Conservation (phyloP, 352 stramenopile species). For the Pythium periplocum region DNA sequence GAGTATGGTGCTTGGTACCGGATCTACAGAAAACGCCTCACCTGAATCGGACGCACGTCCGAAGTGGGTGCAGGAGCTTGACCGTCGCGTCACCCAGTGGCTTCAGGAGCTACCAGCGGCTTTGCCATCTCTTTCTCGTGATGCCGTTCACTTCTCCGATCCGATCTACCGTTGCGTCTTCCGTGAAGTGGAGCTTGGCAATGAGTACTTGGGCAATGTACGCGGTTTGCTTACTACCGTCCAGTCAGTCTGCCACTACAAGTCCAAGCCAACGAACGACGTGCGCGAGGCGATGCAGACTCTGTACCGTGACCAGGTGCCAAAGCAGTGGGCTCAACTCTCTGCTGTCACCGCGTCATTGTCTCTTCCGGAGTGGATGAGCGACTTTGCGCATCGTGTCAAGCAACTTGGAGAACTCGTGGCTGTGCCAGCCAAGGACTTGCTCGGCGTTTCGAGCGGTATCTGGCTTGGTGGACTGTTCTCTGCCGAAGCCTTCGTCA, state of each 20-base stretch:
- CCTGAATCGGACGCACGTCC: constrained; percentile 38
- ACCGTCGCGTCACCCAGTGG: constrained; percentile 59
- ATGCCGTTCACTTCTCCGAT: constrained; percentile 65
- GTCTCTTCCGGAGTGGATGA: constrained; percentile 76
- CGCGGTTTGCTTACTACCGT: constrained; percentile 63
- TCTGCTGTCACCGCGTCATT: constrained; percentile 57
- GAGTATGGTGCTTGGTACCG: constrained; percentile 49
- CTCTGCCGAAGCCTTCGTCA: constrained; percentile 91
- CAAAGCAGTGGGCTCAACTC: constrained; percentile 44
- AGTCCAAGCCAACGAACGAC: constrained; percentile 85
- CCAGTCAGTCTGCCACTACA: constrained; percentile 74
- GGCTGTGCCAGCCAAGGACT: constrained; percentile 31
- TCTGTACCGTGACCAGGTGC: constrained; percentile 67
- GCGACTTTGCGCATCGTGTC: constrained; percentile 73
- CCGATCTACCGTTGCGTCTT: constrained; percentile 91
- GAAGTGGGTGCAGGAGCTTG: constrained; percentile 81
- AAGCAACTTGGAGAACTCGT: constrained; percentile 54
- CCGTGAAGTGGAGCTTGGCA: constrained; percentile 82
- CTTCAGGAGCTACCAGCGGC: constrained; percentile 48
- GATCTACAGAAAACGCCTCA: constrained; percentile 16
- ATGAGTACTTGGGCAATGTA: constrained; percentile 58
- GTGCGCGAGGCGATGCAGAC: constrained; percentile 75
- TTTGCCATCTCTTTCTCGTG: constrained; percentile 37
- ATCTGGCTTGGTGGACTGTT: constrained; percentile 93
- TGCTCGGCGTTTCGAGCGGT: constrained; percentile 28